Conservation (phyloP, 2,329 filamentous ascomycete species). For the Fusarium coffeatum region DNA sequence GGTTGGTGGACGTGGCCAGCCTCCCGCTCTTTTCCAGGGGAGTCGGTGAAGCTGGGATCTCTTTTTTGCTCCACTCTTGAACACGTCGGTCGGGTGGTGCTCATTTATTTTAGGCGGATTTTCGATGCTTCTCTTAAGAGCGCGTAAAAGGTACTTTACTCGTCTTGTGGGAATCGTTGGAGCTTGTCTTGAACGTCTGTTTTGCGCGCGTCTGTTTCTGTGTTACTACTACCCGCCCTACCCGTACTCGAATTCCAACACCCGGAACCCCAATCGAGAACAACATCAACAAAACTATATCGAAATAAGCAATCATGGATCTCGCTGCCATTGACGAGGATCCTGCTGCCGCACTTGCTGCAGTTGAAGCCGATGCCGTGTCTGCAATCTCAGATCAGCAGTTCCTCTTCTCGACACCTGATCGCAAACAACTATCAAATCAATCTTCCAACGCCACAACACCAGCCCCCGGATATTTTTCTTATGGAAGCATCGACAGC, state of each 20-base stretch:
- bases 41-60: slow-evolving; percentile 42
- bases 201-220: slow-evolving; percentile 17
- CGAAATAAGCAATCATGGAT: slow-evolving; percentile 38
- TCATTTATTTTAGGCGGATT: slow-evolving; percentile 32
- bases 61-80: slow-evolving; percentile 36
- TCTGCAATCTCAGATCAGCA: slow-evolving; percentile 40
- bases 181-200: slow-evolving; percentile 20
- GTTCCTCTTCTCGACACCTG: slow-evolving; percentile 43
- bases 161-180: slow-evolving; percentile 28
- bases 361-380: slow-evolving; percentile 38
- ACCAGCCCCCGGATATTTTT: slow-evolving; percentile 44
- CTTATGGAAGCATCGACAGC: slow-evolving; percentile 26
- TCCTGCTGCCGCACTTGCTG: slow-evolving; percentile 43
- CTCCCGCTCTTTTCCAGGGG: slow-evolving; percentile 27
- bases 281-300: neutral
- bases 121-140: slow-evolving; percentile 23
- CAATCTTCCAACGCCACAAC: slow-evolving; percentile 35
- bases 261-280: neutral
- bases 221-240: slow-evolving; percentile 9
- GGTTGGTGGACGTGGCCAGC: slow-evolving; percentile 36
- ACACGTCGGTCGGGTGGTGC: slow-evolving; percentile 33
- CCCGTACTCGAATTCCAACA: slow-evolving; percentile 13
- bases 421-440: slow-evolving; percentile 41
- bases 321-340: slow-evolving; percentile 45
- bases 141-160: slow-evolving; percentile 36